A percentile compares a stretch with the other conserved stretches of the same genome.
phyloP scores from a whole-genome alignment of 371 early-diverging fungal genomes.

The Mortierella sp. region DNA sequence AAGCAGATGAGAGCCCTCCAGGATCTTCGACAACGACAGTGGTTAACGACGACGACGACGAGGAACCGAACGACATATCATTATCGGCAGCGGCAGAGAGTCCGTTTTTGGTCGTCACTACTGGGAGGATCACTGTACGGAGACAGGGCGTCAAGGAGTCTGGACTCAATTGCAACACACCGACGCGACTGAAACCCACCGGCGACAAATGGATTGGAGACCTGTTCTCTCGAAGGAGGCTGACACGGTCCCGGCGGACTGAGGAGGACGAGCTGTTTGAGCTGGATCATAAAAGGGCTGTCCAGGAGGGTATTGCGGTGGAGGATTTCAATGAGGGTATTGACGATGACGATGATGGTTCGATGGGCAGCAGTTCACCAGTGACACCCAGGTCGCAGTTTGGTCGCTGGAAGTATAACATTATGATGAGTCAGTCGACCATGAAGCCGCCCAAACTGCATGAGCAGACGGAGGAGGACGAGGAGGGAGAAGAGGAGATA shows the following conservation, averaged over 20 bases:
- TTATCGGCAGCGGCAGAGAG: not conserved
- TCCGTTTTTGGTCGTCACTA: not conserved
- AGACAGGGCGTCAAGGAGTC: not conserved
- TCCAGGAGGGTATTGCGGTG: not conserved
- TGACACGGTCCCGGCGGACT: not conserved
- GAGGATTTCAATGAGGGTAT: not conserved
- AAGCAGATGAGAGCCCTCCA: not conserved
- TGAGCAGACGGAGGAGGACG: not conserved
- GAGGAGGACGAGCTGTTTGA: not conserved
- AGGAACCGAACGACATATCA: not conserved
- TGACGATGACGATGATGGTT: slow-evolving; percentile 2
- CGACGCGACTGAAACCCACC: slow-evolving; percentile 12
- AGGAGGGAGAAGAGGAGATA: not conserved
- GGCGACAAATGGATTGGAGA: not conserved
- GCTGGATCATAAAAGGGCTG: not conserved
- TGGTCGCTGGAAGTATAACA: slow-evolving; percentile 25
- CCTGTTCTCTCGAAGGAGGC: not conserved
- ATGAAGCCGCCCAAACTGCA: slow-evolving; percentile 24
- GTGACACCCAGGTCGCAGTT: slow-evolving; percentile 20
- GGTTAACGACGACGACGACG: not conserved
- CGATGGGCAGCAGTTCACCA: not conserved
- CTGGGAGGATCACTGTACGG: not conserved
- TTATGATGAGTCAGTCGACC: slow-evolving; percentile 26
- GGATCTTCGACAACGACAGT: not conserved
- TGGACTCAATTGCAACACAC: slow-evolving; percentile 9